Evolutionary conservation across 2,329 filamentous ascomycete genomes (phyloP).

Genomic region (Madurella mycetomatis): DNA sequence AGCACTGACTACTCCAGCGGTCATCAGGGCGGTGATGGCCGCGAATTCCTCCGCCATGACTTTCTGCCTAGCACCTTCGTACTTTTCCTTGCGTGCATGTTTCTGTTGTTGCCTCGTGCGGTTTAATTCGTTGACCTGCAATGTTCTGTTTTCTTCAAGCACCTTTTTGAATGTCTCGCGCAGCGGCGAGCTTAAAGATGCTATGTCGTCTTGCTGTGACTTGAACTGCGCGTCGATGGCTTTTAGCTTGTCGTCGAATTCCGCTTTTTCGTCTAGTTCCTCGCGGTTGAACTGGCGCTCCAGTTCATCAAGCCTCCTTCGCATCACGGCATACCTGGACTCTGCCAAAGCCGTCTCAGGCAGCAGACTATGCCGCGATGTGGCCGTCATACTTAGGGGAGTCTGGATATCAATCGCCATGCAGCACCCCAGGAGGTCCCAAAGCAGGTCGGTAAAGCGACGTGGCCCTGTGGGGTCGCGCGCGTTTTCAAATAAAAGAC

Average conservation of each 20-base stretch:
- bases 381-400: constrained; percentile 8
- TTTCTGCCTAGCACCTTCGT: constrained; percentile 4
- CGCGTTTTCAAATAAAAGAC: no score
- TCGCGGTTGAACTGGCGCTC: not conserved
- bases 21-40: constrained; percentile 4
- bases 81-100: not conserved
- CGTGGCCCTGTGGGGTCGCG: no score
- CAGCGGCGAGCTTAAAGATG: not conserved
- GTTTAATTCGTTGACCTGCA: not conserved
- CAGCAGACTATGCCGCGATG: not conserved
- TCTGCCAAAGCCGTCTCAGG: constrained; percentile 7
- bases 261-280: constrained; percentile 2
- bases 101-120: not conserved
- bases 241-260: not conserved
- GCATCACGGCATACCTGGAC: constrained; percentile 3
- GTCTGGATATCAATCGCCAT: constrained; percentile 1
- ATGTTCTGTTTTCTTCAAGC: not conserved
- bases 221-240: constrained; percentile 8
- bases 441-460: not conserved
- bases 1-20: not conserved
- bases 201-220: not conserved
- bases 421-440: not conserved
- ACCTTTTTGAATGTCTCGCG: constrained; percentile 2
- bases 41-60: constrained; percentile 2
- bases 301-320: constrained; percentile 7